Conservation (phyloP, 108 stramenopile species). For the Halocafeteria seosinensis region DNA sequence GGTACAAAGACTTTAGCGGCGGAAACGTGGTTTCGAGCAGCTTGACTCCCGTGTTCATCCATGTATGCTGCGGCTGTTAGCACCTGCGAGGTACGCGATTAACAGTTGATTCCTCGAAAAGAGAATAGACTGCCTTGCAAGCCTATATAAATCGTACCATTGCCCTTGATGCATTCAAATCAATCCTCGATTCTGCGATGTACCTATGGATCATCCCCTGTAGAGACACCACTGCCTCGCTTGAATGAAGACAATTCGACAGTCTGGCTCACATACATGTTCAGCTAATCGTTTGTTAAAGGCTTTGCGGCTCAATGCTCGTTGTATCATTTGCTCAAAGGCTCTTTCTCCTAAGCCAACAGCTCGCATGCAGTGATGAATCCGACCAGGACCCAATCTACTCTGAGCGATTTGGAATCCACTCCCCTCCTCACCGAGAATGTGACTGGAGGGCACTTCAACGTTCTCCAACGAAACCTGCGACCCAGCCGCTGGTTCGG, state of each 20-base stretch:
- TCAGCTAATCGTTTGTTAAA: slow-evolving; percentile 31
- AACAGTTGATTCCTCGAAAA: too few relatives aligned
- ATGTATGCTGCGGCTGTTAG: slow-evolving; percentile 20
- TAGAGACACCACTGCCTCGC: slow-evolving; percentile 26
- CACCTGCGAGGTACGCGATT: too few relatives aligned
- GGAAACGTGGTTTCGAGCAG: slow-evolving; percentile 32
- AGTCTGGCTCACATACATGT: too few relatives aligned
- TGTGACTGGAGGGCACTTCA: slow-evolving; percentile 6
- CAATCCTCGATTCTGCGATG: slow-evolving; percentile 58
- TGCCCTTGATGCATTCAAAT: slow-evolving; percentile 54
- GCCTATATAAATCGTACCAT: too few relatives aligned
- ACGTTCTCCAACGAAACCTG: slow-evolving; percentile 10
- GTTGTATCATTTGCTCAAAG: slow-evolving; percentile 8
- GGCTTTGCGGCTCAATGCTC: slow-evolving; percentile 9
- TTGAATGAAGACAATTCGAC: not conserved
- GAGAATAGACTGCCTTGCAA: too few relatives aligned
- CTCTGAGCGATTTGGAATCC: slow-evolving; percentile 87
- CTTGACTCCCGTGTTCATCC: slow-evolving; percentile 20
- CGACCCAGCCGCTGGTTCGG: too few relatives aligned
- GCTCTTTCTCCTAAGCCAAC: slow-evolving; percentile 48
- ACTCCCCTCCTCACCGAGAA: slow-evolving; percentile 61
- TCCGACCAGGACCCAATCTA: slow-evolving; percentile 77
- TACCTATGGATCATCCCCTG: slow-evolving; percentile 6
- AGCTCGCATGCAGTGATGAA: slow-evolving; percentile 95
- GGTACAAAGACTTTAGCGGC: slow-evolving; percentile 74